phyloP scores from a whole-genome alignment of 2,329 filamentous ascomycete species.

The Stemphylium beticola region DNA sequence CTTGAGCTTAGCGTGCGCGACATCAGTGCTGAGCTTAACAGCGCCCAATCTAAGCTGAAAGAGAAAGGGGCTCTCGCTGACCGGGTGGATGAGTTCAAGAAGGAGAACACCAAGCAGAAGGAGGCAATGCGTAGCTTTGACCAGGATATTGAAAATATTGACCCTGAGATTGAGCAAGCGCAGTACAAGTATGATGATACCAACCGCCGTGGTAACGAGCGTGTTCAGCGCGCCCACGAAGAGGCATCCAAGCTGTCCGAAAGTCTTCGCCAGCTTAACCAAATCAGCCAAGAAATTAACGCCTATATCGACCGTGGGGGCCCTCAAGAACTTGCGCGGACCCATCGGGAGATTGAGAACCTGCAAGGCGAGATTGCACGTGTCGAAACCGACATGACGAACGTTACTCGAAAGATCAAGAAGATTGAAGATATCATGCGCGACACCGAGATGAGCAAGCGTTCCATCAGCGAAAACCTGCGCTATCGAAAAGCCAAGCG shows the following conservation, averaged over 20 bases:
- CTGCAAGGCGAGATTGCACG: conserved; percentile 70
- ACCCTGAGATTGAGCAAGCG: conserved; percentile 77
- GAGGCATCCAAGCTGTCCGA: conserved; percentile 74
- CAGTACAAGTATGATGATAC: conserved; percentile 79
- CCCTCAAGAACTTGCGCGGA: conserved; percentile 70
- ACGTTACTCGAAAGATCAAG: conserved; percentile 74
- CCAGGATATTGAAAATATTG: conserved; percentile 73
- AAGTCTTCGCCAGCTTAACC: conserved; percentile 77
- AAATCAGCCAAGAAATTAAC: conserved; percentile 78
- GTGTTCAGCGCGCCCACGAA: conserved; percentile 73
- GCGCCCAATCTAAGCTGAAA: conserved; percentile 75
- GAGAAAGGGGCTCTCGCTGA: conserved; percentile 74
- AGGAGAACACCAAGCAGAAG: conserved; percentile 70
- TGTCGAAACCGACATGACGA: conserved; percentile 70
- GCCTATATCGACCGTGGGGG: conserved; percentile 80
- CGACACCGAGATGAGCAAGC: conserved; percentile 81
- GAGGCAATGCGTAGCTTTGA: conserved; percentile 74
- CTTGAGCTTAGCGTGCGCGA: conserved; percentile 82
- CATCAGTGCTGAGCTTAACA: conserved; percentile 73
- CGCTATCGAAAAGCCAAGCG: conserved; percentile 78
- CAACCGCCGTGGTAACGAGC: conserved; percentile 71
- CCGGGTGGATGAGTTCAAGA: conserved; percentile 76
- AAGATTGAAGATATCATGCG: conserved; percentile 77
- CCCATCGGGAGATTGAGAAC: conserved; percentile 70
- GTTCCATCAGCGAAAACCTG: conserved; percentile 87